A percentile compares a stretch with the other conserved stretches of the same genome.
These are phyloP conservation scores for Tephrocybe sp. DNA, from an alignment of 768 basidiomycete species.

Conservation along the genomic window DNA sequence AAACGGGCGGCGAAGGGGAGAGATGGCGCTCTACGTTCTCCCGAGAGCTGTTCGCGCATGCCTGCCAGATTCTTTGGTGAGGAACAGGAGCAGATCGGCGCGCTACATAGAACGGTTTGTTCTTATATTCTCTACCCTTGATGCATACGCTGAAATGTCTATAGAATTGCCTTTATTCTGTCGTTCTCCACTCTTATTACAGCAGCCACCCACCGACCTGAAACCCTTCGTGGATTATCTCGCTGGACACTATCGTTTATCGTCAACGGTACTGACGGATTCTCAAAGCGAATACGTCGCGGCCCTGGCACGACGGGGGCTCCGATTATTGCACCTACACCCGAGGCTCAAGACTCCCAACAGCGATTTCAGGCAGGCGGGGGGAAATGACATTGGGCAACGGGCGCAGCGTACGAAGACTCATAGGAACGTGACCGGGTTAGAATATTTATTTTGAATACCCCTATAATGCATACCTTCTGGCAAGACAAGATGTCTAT, in stretches of 20 bases:
- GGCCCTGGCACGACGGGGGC: slow-evolving; percentile 20
- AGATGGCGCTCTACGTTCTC: slow-evolving; percentile 79
- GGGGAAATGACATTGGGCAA: too few relatives aligned
- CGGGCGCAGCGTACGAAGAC: too few relatives aligned
- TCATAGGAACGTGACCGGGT: too few relatives aligned
- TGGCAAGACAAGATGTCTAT: not conserved
- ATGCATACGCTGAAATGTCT: slow-evolving; percentile 2
- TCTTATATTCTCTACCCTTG: not conserved
- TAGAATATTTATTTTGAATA: too few relatives aligned
- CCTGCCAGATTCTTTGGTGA: slow-evolving; percentile 56
- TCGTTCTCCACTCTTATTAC: slow-evolving; percentile 70
- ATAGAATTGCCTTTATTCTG: slow-evolving; percentile 57
- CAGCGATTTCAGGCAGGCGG: too few relatives aligned
- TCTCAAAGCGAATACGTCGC: slow-evolving; percentile 47
- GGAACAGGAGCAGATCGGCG: slow-evolving; percentile 39
- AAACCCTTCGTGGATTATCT: slow-evolving; percentile 70
- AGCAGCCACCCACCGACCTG: slow-evolving; percentile 58
- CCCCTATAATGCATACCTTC: slow-evolving; percentile 7
- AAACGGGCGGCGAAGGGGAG: slow-evolving; percentile 66
- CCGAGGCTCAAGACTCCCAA: too few relatives aligned
- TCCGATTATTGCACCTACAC: not conserved
- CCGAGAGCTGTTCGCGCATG: slow-evolving; percentile 67
- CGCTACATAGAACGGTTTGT: slow-evolving; percentile 53
- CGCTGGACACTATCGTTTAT: slow-evolving; percentile 72
- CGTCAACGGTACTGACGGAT: slow-evolving; percentile 56